Percentiles rank a stretch among this genome's conserved stretches.
phyloP scores from a whole-genome alignment of 768 basidiomycete genomes.

The Floccularia luteovirens region DNA sequence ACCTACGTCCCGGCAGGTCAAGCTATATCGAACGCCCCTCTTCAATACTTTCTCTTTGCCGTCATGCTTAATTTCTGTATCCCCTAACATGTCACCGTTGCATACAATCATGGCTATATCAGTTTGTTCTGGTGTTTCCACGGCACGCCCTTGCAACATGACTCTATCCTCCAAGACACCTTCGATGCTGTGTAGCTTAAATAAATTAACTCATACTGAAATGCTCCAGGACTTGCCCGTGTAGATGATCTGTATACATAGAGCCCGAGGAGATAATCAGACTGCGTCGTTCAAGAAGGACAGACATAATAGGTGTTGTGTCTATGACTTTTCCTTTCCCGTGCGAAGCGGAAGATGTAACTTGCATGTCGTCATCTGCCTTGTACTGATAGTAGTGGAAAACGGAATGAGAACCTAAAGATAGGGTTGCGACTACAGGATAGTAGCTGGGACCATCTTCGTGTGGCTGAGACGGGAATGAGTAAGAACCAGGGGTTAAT shows the following conservation, averaged over 20 bases:
- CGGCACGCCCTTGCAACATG: neutral
- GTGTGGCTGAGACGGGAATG: conserved; percentile 56
- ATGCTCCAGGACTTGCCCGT: conserved; percentile 40
- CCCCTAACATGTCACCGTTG: conserved; percentile 50
- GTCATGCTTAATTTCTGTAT: conserved; percentile 25
- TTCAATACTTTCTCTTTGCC: conserved; percentile 45
- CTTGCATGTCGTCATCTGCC: conserved; percentile 10
- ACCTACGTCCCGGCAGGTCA: conserved; percentile 81
- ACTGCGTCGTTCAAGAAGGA: conserved; percentile 82
- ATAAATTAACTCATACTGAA: neutral
- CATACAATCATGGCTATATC: conserved; percentile 36
- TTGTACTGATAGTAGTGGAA: conserved; percentile 78
- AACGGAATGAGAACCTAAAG: conserved; percentile 75
- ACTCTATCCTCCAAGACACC: conserved; percentile 39
- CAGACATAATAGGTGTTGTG: conserved; percentile 53
- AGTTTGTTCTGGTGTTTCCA: conserved; percentile 15
- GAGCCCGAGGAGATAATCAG: conserved; percentile 66
- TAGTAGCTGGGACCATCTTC: conserved; percentile 88
- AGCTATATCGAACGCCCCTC: conserved; percentile 63
- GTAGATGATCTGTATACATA: conserved; percentile 69
- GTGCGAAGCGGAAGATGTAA: conserved; percentile 13
- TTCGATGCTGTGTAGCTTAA: conserved; percentile 41
- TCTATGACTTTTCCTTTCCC: conserved; percentile 49
- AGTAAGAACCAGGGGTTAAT: too few relatives aligned
- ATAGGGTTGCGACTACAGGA: conserved; percentile 87